These are phyloP conservation scores for Podila verticillata DNA, from an alignment of 192 early-diverging fungal species.

Conservation along the genomic window DNA sequence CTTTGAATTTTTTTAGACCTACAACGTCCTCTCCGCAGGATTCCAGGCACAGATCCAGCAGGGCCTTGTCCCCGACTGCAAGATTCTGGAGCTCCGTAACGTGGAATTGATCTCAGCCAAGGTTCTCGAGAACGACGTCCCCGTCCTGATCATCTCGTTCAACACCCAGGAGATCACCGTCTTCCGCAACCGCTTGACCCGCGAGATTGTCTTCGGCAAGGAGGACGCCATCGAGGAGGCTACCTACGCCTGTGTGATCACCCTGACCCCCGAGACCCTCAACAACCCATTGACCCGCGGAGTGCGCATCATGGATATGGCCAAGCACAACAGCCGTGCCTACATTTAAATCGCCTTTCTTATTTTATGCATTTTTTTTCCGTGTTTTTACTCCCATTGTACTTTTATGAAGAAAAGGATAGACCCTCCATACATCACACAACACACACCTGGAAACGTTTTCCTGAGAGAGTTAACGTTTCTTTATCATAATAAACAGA, in stretches of 20 bases:
- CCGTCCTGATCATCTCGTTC: slow-evolving; percentile 90
- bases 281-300: slow-evolving; percentile 87
- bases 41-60: slow-evolving; percentile 86
- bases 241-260: slow-evolving; percentile 90
- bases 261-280: slow-evolving; percentile 83
- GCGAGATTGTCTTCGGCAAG: slow-evolving; percentile 87
- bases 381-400: slow-evolving; percentile 7
- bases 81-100: slow-evolving; percentile 91
- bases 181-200: slow-evolving; percentile 87
- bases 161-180: slow-evolving; percentile 93
- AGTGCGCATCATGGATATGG: slow-evolving; percentile 93
- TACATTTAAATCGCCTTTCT: slow-evolving; percentile 30
- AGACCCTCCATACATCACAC: no score
- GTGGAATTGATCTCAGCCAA: slow-evolving; percentile 91
- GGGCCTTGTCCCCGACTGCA: slow-evolving; percentile 93
- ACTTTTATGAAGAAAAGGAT: slow-evolving; percentile 25
- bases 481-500: no score
- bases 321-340: slow-evolving; percentile 68
- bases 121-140: slow-evolving; percentile 93
- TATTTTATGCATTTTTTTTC: neutral
- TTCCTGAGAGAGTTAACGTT: no score
- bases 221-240: slow-evolving; percentile 91
- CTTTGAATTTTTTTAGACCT: slow-evolving; percentile 56
- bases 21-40: slow-evolving; percentile 84
- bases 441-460: no score